phyloP scores from a whole-genome alignment of 2,329 filamentous ascomycete genomes.

The Aureobasidium sp. region DNA sequence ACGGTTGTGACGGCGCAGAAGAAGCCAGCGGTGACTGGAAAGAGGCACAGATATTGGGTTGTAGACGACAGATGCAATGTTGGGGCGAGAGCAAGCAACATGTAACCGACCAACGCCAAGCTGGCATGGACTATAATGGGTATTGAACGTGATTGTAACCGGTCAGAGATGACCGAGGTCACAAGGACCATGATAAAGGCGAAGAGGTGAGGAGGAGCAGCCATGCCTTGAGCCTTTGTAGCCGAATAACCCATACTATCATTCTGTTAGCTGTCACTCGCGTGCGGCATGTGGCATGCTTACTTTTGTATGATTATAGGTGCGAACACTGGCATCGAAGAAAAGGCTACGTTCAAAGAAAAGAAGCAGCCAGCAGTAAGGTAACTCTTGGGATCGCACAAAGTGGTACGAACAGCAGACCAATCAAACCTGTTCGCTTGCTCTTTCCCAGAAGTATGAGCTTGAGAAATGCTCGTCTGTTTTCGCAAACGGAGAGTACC shows the following conservation, averaged over 20 bases:
- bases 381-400: slow-evolving; percentile 63
- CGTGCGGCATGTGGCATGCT: slow-evolving; percentile 15
- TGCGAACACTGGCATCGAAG: slow-evolving; percentile 72
- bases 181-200: slow-evolving; percentile 66
- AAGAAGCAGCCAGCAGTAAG: slow-evolving; percentile 78
- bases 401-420: slow-evolving; percentile 51
- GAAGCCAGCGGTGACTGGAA: slow-evolving; percentile 72
- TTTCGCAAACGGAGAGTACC: slow-evolving; percentile 60
- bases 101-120: slow-evolving; percentile 51
- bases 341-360: slow-evolving; percentile 80
- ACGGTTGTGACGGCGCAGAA: slow-evolving; percentile 78
- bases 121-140: slow-evolving; percentile 65
- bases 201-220: slow-evolving; percentile 72
- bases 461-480: slow-evolving; percentile 34
- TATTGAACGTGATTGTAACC: slow-evolving; percentile 52
- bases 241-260: slow-evolving; percentile 61
- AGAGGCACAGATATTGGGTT: slow-evolving; percentile 66
- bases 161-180: slow-evolving; percentile 68
- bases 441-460: slow-evolving; percentile 16
- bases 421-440: slow-evolving; percentile 38
- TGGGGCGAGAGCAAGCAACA: slow-evolving; percentile 40
- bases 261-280: slow-evolving; percentile 12
- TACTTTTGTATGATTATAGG: slow-evolving; percentile 54
- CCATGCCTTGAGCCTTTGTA: slow-evolving; percentile 65
- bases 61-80: slow-evolving; percentile 25